Base-by-base conservation (phyloP, 257 asterid genomes). In the Perilla frutescens region DNA sequence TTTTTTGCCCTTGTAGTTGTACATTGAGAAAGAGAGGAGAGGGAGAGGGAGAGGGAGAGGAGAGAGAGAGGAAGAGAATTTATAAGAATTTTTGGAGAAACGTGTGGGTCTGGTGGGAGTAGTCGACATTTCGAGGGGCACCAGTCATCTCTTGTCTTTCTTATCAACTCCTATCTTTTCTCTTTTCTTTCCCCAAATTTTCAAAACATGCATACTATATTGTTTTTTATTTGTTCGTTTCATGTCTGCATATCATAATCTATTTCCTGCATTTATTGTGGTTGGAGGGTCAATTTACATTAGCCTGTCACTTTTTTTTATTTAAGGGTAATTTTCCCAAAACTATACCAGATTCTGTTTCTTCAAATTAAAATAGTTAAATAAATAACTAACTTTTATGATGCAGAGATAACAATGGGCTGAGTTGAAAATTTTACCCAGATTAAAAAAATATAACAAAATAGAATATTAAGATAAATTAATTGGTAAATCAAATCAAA, bases 41-140 rank as follows among this genome's bases (percentile, higher is more conserved):
- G 72, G 34, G 62, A 62, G 45, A 50, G 63, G 3, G 70, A 34
- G 59, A 54, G 59, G 2, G 47, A 20, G 26, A 20, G 26, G 26
- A 20, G 26, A 20, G 26, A 20, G 26, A 20, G 26, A 20, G 26
- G 26, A 20, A 51, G 63, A 15, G 44, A 53, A n/a, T 49, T 26
- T 44, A 68, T 3, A 55, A 69, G 82, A 84, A 81, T 84, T 55
- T 79, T 64, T 80, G 51, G 87, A 85, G 77, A 85, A 80, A 72
- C 76, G 87, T 74, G 83, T 68, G 83, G 75, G 86, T 68, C 86
- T 80, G 62, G 81, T 77, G 87, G 76, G 81, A 74, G 76, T 57
- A 76, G 68, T 77, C 69, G 81, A 80, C 84, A 72, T 72, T 41
- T 76, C 43, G 32, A 76, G 73, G 58, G 79, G 77, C 73, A 68